These are phyloP conservation scores for Hymenoscyphus albidus DNA, from an alignment of 2,329 filamentous ascomycete genomes.

Conservation along the genomic window DNA sequence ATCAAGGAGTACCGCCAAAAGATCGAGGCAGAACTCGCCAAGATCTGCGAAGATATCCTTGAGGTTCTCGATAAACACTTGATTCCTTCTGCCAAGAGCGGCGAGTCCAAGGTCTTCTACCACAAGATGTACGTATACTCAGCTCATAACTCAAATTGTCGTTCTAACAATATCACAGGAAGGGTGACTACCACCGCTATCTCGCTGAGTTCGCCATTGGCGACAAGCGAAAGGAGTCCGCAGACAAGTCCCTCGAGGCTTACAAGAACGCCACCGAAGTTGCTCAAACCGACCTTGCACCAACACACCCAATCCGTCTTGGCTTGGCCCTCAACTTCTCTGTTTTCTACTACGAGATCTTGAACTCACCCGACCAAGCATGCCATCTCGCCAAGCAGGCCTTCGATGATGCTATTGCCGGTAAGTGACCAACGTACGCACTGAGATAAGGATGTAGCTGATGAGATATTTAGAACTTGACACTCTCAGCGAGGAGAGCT, in stretches of 20 bases:
- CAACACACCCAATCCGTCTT: conserved; percentile 89
- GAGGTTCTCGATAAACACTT: conserved; percentile 91
- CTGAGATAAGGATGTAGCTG: conserved; percentile 3
- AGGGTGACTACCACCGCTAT: conserved; percentile 99
- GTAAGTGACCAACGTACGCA: conserved; percentile 41
- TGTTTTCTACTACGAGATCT: conserved; percentile 99
- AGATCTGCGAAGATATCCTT: conserved; percentile 97
- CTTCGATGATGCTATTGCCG: conserved; percentile 93
- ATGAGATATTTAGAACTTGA: conserved; percentile 63
- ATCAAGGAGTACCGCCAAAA: conserved; percentile 99
- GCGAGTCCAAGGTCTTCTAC: conserved; percentile 99
- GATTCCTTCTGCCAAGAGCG: conserved; percentile 88
- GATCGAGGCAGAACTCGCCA: conserved; percentile 94
- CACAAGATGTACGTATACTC: conserved; percentile 82
- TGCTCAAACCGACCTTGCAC: conserved; percentile 81
- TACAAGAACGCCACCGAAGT: conserved; percentile 95
- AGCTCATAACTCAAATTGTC: conserved; percentile 3
- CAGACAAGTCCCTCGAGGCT: conserved; percentile 90
- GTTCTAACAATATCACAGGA: conserved; percentile 54
- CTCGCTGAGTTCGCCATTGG: conserved; percentile 94
- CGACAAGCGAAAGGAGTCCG: conserved; percentile 91
- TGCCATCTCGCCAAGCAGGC: conserved; percentile 97
- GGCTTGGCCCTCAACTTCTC: conserved; percentile 94
- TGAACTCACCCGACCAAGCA: conserved; percentile 96
- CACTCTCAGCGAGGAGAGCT: conserved; percentile 94